Conservation (phyloP, 441 rosid species). For the Arabidopsis lyrata region DNA sequence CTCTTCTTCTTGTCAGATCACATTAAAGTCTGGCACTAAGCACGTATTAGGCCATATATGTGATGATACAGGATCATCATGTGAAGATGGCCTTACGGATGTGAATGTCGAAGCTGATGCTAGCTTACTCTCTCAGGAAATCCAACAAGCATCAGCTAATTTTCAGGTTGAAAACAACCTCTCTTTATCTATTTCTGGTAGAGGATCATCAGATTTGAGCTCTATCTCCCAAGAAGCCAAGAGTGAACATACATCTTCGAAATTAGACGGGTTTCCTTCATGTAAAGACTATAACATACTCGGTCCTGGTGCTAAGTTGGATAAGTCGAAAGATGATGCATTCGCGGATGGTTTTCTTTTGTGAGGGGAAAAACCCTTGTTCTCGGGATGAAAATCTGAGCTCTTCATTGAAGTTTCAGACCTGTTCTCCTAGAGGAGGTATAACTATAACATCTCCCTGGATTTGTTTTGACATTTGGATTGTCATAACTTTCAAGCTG, state of each 20-base stretch:
- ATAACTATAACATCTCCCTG: slow-evolving; percentile 4
- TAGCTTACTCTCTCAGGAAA: slow-evolving; percentile 26
- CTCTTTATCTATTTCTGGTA: slow-evolving; percentile 35
- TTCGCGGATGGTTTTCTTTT: slow-evolving; percentile 37
- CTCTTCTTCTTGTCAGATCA: slow-evolving; percentile 37
- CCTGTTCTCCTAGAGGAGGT: not conserved
- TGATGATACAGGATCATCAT: slow-evolving; percentile 37
- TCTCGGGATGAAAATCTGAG: slow-evolving; percentile 9
- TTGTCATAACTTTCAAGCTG: slow-evolving; percentile 25
- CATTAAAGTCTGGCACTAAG: slow-evolving; percentile 38
- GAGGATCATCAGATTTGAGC: slow-evolving; percentile 43
- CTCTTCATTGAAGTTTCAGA: no score
- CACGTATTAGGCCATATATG: slow-evolving; percentile 26
- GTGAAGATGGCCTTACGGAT: slow-evolving; percentile 33
- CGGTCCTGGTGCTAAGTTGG: slow-evolving; percentile 22
- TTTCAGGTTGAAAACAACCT: slow-evolving; percentile 24
- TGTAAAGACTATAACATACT: slow-evolving; percentile 28
- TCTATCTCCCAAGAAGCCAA: slow-evolving; percentile 44
- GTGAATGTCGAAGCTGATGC: slow-evolving; percentile 33
- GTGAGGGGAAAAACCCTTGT: slow-evolving; percentile 14
- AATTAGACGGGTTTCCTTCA: slow-evolving; percentile 18
- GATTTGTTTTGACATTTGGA: slow-evolving; percentile 15
- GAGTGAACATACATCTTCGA: slow-evolving; percentile 32
- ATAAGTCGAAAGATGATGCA: slow-evolving; percentile 36
- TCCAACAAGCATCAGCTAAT: slow-evolving; percentile 25